Conservation (phyloP, 2,329 filamentous ascomycete genomes). For the Fusarium tupiense region DNA sequence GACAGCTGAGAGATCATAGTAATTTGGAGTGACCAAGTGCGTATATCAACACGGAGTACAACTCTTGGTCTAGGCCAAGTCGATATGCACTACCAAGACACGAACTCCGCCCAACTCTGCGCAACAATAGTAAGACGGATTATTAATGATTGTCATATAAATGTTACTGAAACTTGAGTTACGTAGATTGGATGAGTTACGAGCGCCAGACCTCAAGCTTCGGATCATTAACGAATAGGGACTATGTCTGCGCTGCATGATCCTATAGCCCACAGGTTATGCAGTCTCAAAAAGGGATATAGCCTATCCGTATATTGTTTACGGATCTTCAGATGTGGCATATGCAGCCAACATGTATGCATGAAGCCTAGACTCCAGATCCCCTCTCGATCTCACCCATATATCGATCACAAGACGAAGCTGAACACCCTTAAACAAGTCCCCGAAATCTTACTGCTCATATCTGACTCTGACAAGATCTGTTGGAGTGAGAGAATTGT, state of each 20-base stretch:
- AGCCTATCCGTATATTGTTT: background rate
- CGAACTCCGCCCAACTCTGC: background rate
- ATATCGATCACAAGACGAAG: background rate
- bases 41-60: background rate
- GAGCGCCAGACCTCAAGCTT: background rate
- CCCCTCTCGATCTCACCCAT: background rate
- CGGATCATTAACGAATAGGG: background rate
- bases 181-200: background rate
- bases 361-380: background rate
- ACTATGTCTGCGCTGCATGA: background rate
- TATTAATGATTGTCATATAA: fast-evolving
- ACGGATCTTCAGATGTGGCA: background rate
- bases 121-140: too few relatives aligned
- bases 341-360: background rate
- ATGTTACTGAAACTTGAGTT: background rate
- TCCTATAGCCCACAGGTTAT: background rate
- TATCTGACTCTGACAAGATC: fast-evolving
- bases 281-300: background rate
- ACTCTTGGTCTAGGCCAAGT: background rate
- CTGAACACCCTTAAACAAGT: background rate
- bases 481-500: background rate
- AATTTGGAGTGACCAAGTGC: background rate
- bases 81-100: background rate
- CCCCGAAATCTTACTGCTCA: too few relatives aligned
- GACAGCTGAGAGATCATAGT: fast-evolving